Evolutionary conservation across 192 early-diverging fungal species (phyloP).

Genomic region (Linnemannia schmuckeri): DNA sequence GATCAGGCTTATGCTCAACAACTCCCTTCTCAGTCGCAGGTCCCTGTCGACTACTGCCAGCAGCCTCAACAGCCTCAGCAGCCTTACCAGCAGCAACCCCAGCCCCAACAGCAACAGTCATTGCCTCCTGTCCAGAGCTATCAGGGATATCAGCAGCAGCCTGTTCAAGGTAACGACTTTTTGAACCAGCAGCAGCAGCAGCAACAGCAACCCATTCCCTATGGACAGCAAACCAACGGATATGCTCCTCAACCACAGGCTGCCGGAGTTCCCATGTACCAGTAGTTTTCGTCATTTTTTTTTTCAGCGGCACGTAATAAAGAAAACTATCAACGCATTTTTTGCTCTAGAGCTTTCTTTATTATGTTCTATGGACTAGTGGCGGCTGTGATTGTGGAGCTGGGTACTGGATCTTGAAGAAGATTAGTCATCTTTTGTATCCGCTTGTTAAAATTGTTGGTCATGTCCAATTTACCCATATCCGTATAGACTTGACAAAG

Average conservation of each 20-base stretch:
- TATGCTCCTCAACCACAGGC: slow-evolving; percentile 37
- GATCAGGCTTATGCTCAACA: slow-evolving; percentile 39
- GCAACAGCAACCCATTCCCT: slow-evolving; percentile 24
- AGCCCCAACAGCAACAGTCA: slow-evolving; percentile 27
- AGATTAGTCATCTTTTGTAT: slow-evolving; percentile 28
- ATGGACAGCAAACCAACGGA: slow-evolving; percentile 18
- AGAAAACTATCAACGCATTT: background rate
- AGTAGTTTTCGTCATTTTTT: background rate
- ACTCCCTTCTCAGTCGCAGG: slow-evolving; percentile 20
- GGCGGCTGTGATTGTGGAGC: background rate
- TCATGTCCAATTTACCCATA: slow-evolving; percentile 48
- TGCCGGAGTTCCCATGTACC: slow-evolving; percentile 25
- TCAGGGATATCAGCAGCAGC: slow-evolving; percentile 51
- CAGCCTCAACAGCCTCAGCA: slow-evolving; percentile 50
- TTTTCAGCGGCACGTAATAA: background rate
- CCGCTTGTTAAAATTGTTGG: slow-evolving; percentile 31
- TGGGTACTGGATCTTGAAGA: background rate
- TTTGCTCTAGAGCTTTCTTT: background rate
- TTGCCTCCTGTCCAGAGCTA: slow-evolving; percentile 23
- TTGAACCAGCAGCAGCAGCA: slow-evolving; percentile 38
- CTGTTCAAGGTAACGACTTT: slow-evolving; percentile 18
- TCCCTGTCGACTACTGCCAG: slow-evolving; percentile 38
- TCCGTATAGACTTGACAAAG: slow-evolving; percentile 30
- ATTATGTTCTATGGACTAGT: background rate
- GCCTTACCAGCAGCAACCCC: slow-evolving; percentile 34